A percentile compares a stretch with the other conserved stretches of the same genome.
Conservation (phyloP, 2,329 filamentous ascomycete genomes). For the Neofusicoccum laricinum region DNA sequence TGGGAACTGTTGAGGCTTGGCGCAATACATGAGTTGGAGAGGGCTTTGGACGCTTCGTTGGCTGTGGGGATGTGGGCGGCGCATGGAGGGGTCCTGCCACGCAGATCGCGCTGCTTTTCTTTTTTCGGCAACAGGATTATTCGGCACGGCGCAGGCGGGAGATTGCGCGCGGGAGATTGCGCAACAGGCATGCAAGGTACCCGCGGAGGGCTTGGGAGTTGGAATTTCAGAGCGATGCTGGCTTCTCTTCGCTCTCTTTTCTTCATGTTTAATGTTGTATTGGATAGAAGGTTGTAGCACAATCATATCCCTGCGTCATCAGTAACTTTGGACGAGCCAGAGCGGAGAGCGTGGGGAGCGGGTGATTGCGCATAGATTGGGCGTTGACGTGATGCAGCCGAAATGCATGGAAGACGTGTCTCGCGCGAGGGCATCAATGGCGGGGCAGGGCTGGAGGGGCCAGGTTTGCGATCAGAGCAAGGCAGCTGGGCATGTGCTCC, state of each 20-base stretch:
- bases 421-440: background rate
- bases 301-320: conserved; percentile 10
- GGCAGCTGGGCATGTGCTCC: conserved; percentile 4
- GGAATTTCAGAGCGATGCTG: background rate
- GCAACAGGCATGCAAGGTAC: conserved; percentile 16
- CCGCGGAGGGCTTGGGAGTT: background rate
- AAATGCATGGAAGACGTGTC: conserved; percentile 8
- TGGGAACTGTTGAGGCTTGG: background rate
- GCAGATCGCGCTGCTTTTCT: background rate
- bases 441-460: conserved; percentile 14
- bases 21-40: background rate
- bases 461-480: conserved; percentile 12
- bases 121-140: background rate
- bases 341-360: background rate
- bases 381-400: conserved; percentile 16
- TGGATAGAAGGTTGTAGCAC: conserved; percentile 9
- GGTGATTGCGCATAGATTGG: background rate
- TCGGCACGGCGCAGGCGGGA: background rate
- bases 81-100: background rate
- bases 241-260: conserved; percentile 5
- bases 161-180: background rate
- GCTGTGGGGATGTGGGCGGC: background rate
- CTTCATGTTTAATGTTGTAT: background rate
- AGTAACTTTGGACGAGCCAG: background rate
- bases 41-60: conserved; percentile 7